phyloP scores from a whole-genome alignment of 345 rosid species.

The Barbarea vulgaris region DNA sequence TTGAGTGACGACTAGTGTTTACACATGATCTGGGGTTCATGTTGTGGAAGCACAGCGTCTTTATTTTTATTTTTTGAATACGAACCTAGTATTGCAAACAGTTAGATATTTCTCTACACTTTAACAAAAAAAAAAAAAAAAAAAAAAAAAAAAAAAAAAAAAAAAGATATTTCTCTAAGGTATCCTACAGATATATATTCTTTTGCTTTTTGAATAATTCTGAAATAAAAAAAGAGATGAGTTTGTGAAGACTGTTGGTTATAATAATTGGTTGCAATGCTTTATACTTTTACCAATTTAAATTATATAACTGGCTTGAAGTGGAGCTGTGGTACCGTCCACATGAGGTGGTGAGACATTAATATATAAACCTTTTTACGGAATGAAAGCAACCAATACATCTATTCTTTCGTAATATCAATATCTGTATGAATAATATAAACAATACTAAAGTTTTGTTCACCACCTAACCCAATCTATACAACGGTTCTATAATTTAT shows the following conservation, averaged over 20 bases:
- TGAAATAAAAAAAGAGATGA: not conserved
- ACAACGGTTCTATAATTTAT: constrained; percentile 11
- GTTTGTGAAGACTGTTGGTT: constrained; percentile 8
- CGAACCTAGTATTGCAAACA: not conserved
- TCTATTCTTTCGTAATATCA: not conserved
- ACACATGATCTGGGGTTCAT: not conserved
- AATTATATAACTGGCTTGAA: constrained; percentile 16
- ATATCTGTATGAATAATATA: not conserved
- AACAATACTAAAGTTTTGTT: not conserved
- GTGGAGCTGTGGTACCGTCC: constrained; percentile 44
- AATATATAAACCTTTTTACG: not conserved
- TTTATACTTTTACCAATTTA: not conserved
- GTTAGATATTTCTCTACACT: not conserved
- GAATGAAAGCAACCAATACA: constrained; percentile 33
- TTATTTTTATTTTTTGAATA: not conserved
- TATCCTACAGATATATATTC: not conserved
- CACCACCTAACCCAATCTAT: constrained; percentile 18
- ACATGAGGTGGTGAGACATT: constrained; percentile 26
- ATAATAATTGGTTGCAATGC: constrained; percentile 26
- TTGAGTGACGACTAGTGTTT: not conserved
- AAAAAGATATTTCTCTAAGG: not conserved
- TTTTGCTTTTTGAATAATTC: not conserved
- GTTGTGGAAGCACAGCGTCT: not conserved
- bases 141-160: no score
- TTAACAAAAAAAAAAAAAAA: no score